Conservation (phyloP, 345 rosid species). For the Citrus sp. region DNA sequence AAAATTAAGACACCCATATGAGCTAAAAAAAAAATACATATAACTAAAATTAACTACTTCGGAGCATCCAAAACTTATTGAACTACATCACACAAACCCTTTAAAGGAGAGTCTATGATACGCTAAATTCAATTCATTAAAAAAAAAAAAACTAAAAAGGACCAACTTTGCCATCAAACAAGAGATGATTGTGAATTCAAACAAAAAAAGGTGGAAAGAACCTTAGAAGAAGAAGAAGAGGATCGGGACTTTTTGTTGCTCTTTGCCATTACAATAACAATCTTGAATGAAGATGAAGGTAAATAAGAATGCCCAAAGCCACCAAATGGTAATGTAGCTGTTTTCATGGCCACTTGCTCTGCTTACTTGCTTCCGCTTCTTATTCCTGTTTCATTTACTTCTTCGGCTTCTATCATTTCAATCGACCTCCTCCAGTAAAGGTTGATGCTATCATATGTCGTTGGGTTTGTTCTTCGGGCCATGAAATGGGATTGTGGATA, state of each 20-base stretch:
- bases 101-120: not conserved
- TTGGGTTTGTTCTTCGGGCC: not conserved
- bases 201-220: not conserved
- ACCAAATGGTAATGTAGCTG: not conserved
- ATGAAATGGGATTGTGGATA: not conserved
- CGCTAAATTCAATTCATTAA: too few species aligned
- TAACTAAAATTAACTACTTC: not conserved
- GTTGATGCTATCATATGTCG: not conserved
- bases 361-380: not conserved
- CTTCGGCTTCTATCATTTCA: not conserved
- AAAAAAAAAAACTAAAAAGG: not conserved
- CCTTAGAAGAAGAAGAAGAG: slow-evolving; percentile 34
- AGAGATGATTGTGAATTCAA: not conserved
- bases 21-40: too few species aligned
- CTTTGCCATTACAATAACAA: slow-evolving; percentile 41
- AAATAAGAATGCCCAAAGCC: not conserved
- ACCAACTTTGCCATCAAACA: not conserved
- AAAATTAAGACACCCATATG: not conserved
- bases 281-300: slow-evolving; percentile 27
- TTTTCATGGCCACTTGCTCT: slow-evolving; percentile 2
- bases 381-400: not conserved
- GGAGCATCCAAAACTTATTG: not conserved
- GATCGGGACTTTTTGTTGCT: slow-evolving; percentile 41
- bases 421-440: not conserved
- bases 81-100: not conserved